Base-by-base conservation (phyloP, 2,329 filamentous ascomycete species). In the Penicillium sp. region DNA sequence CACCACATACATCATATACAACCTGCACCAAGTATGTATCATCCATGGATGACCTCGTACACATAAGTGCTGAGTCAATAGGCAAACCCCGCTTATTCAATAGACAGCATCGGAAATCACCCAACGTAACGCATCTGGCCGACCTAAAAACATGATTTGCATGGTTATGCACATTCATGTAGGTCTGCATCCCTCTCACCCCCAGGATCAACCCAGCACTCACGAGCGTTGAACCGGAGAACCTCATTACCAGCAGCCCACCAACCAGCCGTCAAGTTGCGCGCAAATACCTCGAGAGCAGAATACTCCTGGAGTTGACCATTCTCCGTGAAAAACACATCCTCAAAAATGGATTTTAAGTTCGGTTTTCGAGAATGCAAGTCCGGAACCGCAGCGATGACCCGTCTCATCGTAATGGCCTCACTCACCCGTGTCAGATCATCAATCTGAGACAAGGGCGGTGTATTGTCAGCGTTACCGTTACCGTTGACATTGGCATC, bases 341-440 rank as follows among this genome's bases (percentile, higher is more conserved):
- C 69, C 67, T 84, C 82, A 25, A 88, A 72, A 25, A 87, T 52
- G 13, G 74, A 69, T 67, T 83, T 86, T 61, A 88, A 59, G 65
- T 82, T 85, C 19, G 86, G 86, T 67, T 88, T 88, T n/a, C 85
- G 75, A 4, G 85, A 88, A 70, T 88, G 86, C 15, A 87, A 56
- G 70, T 88, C 86, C 9, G 85, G 84, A 10, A 87, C 85, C 8
- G 78, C 84, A 31, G 81, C 78, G 56, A 88, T 78, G 9, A 86
- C 76, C 65, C 82, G 78, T 60, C 78, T 78, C 47, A 69, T 75
- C 4, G 81, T 58, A 19, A 37, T 40, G 5, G 47, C 66, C 12
- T 65, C 59, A 25, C 61, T 45, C n/a, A 62, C 31, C 15, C 47
- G 37, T 29, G 47, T 33, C 25, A 62, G 43, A 33, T 63, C 54